Evolutionary conservation across 1,284 basidiomycete genomes (phyloP).

Genomic region (Omphalotus olearius): DNA sequence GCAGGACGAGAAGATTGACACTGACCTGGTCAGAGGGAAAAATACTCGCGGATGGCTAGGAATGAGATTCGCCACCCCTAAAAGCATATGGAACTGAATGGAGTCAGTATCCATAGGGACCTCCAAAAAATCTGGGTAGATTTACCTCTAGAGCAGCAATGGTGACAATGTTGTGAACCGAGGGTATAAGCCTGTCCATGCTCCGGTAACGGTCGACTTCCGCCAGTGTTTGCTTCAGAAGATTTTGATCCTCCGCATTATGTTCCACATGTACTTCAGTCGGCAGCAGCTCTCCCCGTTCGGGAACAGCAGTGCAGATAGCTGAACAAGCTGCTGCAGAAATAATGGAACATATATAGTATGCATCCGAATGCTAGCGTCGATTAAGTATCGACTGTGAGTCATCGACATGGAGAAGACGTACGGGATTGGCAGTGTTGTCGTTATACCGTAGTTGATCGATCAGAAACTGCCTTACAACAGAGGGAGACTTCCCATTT

Average conservation of each 20-base stretch:
- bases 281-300: constrained; percentile 71
- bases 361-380: constrained; percentile 81
- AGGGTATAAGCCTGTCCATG: constrained; percentile 94
- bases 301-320: constrained; percentile 69
- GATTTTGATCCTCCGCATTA: constrained; percentile 59
- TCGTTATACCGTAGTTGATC: constrained; percentile 93
- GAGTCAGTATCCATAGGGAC: constrained; percentile 9
- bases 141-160: constrained; percentile 85
- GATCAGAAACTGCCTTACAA: constrained; percentile 89
- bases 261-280: constrained; percentile 62
- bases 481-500: constrained; percentile 80
- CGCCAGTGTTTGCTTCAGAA: constrained; percentile 68
- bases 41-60: constrained; percentile 81
- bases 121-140: constrained; percentile 10
- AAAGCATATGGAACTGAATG: constrained; percentile 73
- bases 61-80: constrained; percentile 77
- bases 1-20: constrained; percentile 12
- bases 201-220: constrained; percentile 91
- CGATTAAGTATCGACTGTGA: constrained; percentile 12
- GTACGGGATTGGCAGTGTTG: constrained; percentile 85
- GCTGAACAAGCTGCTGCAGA: constrained; percentile 77
- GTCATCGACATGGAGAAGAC: constrained; percentile 25
- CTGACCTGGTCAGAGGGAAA: constrained; percentile 85
- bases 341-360: constrained; percentile 87
- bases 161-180: constrained; percentile 91